Percentiles rank a stretch among this genome's conserved stretches.
Conservation (phyloP, 2,329 filamentous ascomycete species). For the Tympanopsis confertula region DNA sequence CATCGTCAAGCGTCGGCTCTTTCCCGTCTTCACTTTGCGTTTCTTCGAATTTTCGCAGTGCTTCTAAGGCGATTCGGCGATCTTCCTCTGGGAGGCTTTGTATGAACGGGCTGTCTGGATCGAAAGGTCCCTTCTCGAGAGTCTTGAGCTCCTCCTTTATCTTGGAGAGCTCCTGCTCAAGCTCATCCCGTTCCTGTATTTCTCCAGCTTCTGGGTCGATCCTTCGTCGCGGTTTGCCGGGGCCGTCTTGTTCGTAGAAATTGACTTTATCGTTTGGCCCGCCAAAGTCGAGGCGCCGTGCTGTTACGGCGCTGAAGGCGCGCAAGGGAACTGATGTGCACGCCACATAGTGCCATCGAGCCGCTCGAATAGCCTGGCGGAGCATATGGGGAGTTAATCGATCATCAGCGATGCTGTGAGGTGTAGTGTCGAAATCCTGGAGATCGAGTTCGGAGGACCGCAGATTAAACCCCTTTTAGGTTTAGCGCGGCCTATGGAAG, state of each 20-base stretch:
- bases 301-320: constrained; percentile 3
- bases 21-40: constrained; percentile 19
- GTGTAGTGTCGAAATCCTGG: no score
- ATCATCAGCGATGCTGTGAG: no score
- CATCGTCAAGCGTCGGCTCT: constrained; percentile 15
- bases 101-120: constrained; percentile 28
- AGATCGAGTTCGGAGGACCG: no score
- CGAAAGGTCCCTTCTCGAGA: constrained; percentile 26
- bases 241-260: constrained; percentile 27
- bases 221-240: constrained; percentile 16
- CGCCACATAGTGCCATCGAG: constrained; percentile 26
- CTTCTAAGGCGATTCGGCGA: constrained; percentile 23
- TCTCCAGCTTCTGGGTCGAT: constrained; percentile 25
- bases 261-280: constrained; percentile 24
- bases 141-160: constrained; percentile 24
- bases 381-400: constrained; percentile 27
- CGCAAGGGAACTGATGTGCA: constrained; percentile 11
- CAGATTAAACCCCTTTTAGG: no score
- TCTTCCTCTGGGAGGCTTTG: constrained; percentile 24
- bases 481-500: no score
- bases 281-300: neutral
- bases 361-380: constrained; percentile 26
- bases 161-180: constrained; percentile 21
- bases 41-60: constrained; percentile 10
- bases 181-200: constrained; percentile 18